Conservation (phyloP, 805 yeast species). For the Yarrowia sp. region DNA sequence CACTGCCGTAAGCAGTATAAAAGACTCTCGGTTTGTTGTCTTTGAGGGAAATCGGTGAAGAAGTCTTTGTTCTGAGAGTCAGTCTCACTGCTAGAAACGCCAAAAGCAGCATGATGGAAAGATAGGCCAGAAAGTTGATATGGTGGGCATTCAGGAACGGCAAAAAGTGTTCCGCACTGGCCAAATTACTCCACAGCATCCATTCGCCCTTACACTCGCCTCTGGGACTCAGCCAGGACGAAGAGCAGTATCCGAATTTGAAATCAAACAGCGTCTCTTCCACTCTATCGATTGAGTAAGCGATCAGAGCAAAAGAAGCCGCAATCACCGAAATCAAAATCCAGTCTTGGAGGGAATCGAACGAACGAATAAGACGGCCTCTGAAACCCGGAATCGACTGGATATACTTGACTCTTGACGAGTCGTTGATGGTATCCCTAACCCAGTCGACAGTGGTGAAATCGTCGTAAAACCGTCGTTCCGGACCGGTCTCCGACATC, state of each 20-base stretch:
- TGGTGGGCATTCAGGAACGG: constrained; percentile 1
- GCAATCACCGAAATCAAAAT: constrained; percentile 57
- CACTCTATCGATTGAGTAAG: constrained; percentile 57
- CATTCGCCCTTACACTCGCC: constrained; percentile 52
- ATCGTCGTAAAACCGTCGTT: constrained; percentile 60
- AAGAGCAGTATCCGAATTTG: constrained; percentile 59
- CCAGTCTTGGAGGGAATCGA: constrained; percentile 58
- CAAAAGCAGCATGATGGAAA: constrained; percentile 52
- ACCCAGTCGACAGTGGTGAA: constrained; percentile 70
- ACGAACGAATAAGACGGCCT: constrained; percentile 48
- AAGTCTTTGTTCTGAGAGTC: constrained; percentile 57
- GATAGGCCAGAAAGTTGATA: constrained; percentile 50
- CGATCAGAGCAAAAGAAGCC: constrained; percentile 57
- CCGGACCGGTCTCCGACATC: constrained; percentile 30
- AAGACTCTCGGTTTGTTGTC: constrained; percentile 46
- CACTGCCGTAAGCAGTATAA: constrained; percentile 65
- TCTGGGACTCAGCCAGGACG: constrained; percentile 52
- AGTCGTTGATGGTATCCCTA: constrained; percentile 56
- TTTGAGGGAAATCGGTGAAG: constrained; percentile 46
- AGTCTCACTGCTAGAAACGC: constrained; percentile 56
- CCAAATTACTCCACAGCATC: constrained; percentile 54
- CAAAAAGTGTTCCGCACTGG: not conserved
- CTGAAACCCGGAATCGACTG: constrained; percentile 50
- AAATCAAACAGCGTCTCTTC: constrained; percentile 60
- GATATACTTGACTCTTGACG: constrained; percentile 53